Conservation (phyloP, 495 filamentous ascomycete genomes). For the Symbiotaphrina buchneri region DNA sequence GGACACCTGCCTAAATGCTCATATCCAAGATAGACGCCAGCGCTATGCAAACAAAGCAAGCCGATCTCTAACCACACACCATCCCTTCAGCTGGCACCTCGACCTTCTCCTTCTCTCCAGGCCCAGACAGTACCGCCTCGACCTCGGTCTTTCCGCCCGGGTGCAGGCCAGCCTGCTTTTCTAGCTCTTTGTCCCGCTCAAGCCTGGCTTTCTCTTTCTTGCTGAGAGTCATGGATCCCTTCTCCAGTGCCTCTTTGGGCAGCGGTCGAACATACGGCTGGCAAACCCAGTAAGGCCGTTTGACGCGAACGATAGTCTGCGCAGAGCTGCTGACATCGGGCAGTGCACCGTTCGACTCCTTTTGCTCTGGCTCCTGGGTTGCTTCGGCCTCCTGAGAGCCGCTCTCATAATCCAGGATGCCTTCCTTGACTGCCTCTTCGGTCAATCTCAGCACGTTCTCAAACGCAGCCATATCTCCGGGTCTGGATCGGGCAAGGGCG, state of each 20-base stretch:
- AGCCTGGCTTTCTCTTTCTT: conserved; percentile 24
- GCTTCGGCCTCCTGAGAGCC: conserved; percentile 12
- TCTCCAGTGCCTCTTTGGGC: conserved; percentile 70
- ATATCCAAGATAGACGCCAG: no score
- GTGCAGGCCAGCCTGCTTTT: conserved; percentile 9
- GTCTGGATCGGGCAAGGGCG: conserved; percentile 39
- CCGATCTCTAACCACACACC: no score
- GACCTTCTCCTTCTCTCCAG: background rate
- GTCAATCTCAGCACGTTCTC: conserved; percentile 46
- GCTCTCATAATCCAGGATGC: conserved; percentile 20
- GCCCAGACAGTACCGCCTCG: background rate
- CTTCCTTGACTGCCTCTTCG: conserved; percentile 47
- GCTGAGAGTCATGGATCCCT: conserved; percentile 48
- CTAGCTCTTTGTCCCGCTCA: conserved; percentile 23
- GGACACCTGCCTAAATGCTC: no score
- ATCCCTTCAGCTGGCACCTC: conserved; percentile 1
- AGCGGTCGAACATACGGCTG: conserved; percentile 78
- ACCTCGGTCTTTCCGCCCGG: background rate
- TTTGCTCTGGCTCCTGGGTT: conserved; percentile 10
- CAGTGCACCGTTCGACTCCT: no score
- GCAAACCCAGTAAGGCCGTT: conserved; percentile 75
- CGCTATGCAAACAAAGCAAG: no score
- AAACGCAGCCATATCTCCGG: conserved; percentile 44
- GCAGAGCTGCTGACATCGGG: no score
- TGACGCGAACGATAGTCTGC: conserved; percentile 44